Evolutionary conservation across 1,139 yeast species (phyloP).

Genomic region (Lodderomyces elongisporus): DNA sequence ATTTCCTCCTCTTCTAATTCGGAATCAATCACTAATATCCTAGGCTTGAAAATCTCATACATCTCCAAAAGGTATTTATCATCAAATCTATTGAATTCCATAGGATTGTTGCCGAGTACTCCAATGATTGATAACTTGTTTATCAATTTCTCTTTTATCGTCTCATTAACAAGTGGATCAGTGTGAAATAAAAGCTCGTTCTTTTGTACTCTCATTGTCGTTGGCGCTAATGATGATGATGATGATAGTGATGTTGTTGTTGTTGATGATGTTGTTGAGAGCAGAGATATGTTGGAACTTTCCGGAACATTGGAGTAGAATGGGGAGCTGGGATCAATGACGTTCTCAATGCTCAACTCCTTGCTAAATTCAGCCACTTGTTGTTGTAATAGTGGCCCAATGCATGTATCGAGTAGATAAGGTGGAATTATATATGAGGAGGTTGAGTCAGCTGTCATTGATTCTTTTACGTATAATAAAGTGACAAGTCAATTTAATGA

Average conservation of each 20-base stretch:
- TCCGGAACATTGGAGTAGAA: slow-evolving; percentile 2
- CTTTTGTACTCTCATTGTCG: background rate
- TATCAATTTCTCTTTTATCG: slow-evolving; percentile 31
- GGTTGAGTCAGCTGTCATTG: no score
- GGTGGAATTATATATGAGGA: slow-evolving; percentile 46
- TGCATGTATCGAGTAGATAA: slow-evolving; percentile 35
- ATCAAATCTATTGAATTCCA: slow-evolving; percentile 17
- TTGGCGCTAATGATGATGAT: slow-evolving; percentile 1
- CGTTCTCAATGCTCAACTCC: slow-evolving; percentile 26
- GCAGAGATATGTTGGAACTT: no score
- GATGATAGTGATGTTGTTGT: background rate
- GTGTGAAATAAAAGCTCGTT: slow-evolving; percentile 24
- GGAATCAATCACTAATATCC: slow-evolving; percentile 16
- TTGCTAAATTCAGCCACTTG: slow-evolving; percentile 21
- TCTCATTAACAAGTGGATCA: slow-evolving; percentile 28
- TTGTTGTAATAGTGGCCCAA: slow-evolving; percentile 31
- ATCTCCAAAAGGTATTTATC: slow-evolving; percentile 30
- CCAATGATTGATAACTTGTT: slow-evolving; percentile 38
- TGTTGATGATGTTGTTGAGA: slow-evolving; percentile 4
- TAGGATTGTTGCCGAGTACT: slow-evolving; percentile 33
- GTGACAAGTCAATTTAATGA: no score
- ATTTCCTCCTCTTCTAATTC: slow-evolving; percentile 1
- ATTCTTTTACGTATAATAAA: no score
- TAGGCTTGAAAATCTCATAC: slow-evolving; percentile 28
- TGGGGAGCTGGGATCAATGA: slow-evolving; percentile 23